These are phyloP conservation scores for Fraxinus latifolia DNA, from an alignment of 305 asterid genomes.

Conservation along the genomic window DNA sequence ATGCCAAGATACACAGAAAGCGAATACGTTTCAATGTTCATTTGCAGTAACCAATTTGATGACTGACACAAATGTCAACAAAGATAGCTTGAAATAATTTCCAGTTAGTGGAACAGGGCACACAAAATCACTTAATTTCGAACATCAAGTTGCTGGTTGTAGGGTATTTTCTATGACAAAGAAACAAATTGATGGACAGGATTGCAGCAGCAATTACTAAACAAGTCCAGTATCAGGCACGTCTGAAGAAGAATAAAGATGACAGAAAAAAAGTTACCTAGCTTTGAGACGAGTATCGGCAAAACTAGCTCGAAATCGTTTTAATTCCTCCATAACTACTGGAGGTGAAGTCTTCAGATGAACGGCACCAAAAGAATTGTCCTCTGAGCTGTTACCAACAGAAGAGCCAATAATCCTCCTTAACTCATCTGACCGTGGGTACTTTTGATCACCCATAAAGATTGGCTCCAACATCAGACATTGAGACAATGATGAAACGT, in stretches of 20 bases:
- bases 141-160: background rate
- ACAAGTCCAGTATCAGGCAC: background rate
- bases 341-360: constrained; percentile 69
- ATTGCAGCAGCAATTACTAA: background rate
- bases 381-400: constrained; percentile 64
- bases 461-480: constrained; percentile 74
- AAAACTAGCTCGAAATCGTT: constrained; percentile 54
- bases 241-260: constrained; percentile 8
- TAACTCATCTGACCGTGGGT: constrained; percentile 52
- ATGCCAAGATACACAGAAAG: background rate
- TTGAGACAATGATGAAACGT: constrained; percentile 56
- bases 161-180: background rate
- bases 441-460: constrained; percentile 53
- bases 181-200: background rate
- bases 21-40: constrained; percentile 14
- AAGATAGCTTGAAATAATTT: background rate
- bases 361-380: constrained; percentile 49
- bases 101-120: background rate
- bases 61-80: constrained; percentile 1
- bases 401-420: constrained; percentile 65
- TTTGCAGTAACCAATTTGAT: constrained; percentile 5
- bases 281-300: constrained; percentile 65
- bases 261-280: constrained; percentile 43
- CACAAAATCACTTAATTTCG: background rate
- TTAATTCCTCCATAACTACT: constrained; percentile 62